Conservation (phyloP, 2,329 filamentous ascomycete genomes). For the Ophiostoma pallidulum region DNA sequence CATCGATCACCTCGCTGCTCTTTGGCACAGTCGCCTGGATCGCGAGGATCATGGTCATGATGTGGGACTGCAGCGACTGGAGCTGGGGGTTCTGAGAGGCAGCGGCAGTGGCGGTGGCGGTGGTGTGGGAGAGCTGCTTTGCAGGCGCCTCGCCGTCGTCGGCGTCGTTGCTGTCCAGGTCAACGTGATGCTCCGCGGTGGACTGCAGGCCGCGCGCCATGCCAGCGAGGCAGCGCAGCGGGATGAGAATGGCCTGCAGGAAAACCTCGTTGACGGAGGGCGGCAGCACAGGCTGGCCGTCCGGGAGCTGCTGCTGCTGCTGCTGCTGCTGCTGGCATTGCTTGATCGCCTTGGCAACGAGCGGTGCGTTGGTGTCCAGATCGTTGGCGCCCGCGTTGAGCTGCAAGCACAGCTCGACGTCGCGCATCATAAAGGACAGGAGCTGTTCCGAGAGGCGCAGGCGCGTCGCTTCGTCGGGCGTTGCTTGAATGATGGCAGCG, state of each 20-base stretch:
- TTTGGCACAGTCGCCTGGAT: constrained; percentile 43
- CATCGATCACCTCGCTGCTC: constrained; percentile 60
- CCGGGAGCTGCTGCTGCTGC: not conserved
- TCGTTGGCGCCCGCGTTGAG: constrained; percentile 23
- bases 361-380: constrained; percentile 8
- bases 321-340: constrained; percentile 14
- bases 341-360: constrained; percentile 18
- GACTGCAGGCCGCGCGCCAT: constrained; percentile 66
- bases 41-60: constrained; percentile 38
- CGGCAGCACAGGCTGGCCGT: constrained; percentile 16
- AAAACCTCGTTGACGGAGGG: constrained; percentile 36
- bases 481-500: constrained; percentile 64
- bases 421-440: constrained; percentile 50
- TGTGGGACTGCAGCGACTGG: constrained; percentile 33
- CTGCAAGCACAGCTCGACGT: constrained; percentile 40
- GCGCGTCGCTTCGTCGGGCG: constrained; percentile 48
- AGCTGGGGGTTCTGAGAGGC: constrained; percentile 18
- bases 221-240: constrained; percentile 58
- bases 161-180: constrained; percentile 44
- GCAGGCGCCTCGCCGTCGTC: not conserved
- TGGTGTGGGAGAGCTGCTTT: no score
- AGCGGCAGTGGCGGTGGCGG: no score
- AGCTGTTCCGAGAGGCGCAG: constrained; percentile 47
- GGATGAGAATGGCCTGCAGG: constrained; percentile 41
- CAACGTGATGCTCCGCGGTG: constrained; percentile 54